phyloP scores from a whole-genome alignment of 257 asterid species.

The Misopates orontium region DNA sequence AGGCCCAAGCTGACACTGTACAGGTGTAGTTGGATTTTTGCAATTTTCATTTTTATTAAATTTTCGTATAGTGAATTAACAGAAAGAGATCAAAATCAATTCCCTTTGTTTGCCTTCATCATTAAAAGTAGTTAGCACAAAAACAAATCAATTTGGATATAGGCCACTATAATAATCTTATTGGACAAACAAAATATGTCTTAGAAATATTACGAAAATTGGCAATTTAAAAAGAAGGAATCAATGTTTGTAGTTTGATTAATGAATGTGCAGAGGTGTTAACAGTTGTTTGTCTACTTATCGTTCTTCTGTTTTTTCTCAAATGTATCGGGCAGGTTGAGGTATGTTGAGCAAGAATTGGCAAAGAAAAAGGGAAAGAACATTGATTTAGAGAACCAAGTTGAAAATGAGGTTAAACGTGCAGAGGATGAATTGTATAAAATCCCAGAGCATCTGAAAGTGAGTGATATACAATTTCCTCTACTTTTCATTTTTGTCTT shows the following conservation, averaged over 20 bases:
- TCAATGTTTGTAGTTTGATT: background rate
- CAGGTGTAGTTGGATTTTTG: background rate
- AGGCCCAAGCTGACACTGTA: background rate
- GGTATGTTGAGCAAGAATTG: conserved; percentile 87
- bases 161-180: background rate
- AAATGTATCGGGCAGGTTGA: conserved; percentile 54
- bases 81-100: background rate
- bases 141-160: background rate
- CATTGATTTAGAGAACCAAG: conserved; percentile 55
- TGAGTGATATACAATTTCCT: conserved; percentile 36
- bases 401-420: conserved; percentile 62
- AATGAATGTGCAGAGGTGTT: conserved; percentile 3
- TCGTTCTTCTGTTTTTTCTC: conserved; percentile 11
- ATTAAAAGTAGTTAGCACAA: background rate
- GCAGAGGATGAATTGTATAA: conserved; percentile 89
- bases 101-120: conserved; percentile 9
- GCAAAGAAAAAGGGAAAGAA: conserved; percentile 87
- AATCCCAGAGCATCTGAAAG: conserved; percentile 93
- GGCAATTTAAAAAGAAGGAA: conserved; percentile 11
- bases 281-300: conserved; percentile 3
- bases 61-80: background rate
- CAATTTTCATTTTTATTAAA: too few relatives aligned
- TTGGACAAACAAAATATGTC: background rate
- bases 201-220: too few relatives aligned
- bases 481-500: conserved; percentile 12